Conservation (phyloP, 176 grass and related monocot genomes). For the Melocanna baccifera region DNA sequence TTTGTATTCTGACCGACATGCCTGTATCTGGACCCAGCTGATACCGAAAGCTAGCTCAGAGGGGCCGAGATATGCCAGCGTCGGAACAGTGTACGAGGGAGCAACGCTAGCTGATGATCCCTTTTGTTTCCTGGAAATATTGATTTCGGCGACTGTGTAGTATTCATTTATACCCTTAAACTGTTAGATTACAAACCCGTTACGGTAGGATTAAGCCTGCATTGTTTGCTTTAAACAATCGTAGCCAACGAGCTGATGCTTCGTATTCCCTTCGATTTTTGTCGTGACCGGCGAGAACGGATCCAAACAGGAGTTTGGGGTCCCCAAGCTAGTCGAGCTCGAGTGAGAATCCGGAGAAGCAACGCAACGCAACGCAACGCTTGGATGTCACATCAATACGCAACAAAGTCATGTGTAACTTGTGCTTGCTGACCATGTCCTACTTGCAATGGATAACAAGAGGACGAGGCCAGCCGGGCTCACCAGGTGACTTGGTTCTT, state of each 20-base stretch:
- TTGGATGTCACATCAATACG: background rate
- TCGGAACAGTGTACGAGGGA: background rate
- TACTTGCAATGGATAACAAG: background rate
- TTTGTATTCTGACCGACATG: background rate
- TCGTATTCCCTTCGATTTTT: background rate
- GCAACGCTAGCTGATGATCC: background rate
- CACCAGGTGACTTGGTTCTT: background rate
- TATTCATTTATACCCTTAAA: background rate
- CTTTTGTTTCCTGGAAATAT: background rate
- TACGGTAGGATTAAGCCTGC: background rate
- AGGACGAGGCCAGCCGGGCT: background rate
- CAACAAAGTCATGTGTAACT: background rate
- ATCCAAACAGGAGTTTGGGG: background rate
- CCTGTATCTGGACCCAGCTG: background rate
- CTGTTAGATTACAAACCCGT: background rate
- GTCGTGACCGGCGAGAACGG: background rate
- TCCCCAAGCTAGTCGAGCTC: background rate
- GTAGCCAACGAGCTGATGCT: background rate
- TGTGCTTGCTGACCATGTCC: background rate
- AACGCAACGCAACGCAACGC: background rate
- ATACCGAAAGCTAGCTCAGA: background rate
- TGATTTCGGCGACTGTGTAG: background rate
- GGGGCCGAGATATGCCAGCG: background rate
- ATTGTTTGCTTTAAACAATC: background rate
- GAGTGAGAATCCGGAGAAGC: slow-evolving; percentile 35